Base-by-base conservation (phyloP, 345 rosid genomes). In the Mallotus nudiflorus region DNA sequence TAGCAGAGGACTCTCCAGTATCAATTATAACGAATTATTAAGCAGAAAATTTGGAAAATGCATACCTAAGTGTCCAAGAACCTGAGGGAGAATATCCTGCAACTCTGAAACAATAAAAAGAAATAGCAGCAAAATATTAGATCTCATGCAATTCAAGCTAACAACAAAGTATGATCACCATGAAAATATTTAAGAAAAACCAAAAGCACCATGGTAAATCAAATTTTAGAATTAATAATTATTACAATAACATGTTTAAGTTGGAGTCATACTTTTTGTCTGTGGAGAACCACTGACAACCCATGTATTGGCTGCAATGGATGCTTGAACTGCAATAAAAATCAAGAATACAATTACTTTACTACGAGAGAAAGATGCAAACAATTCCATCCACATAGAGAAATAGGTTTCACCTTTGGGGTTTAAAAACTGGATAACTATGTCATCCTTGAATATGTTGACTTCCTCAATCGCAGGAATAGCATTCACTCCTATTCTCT, bases 381-480 rank as follows among this genome's bases (percentile, higher is more conserved):
- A 42, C 1, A 24, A 57, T 24, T 45, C 42, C 19, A 39, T 3
- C 48, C 57, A 7, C 1, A 0, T 2, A 66, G 9, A 13, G 40
- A n/a, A 53, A 25, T 16, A 44, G 66, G 29, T 49, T 25, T 45
- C 71, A 93, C 98, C 98, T 83, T 95, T 95, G 31, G 99, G 99
- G 77, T 85, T 92, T 63, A 62, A 8, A 66, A 95, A 95, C 75
- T 95, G 99, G 75, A 92, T 88, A 35, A 95, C 98, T 5, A 90
- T 75, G 66, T 95, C 99, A 79, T 95, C 99, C 86, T 95, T 92
- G 65, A 95, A 95, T 67, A 95, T 95, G 82, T 92, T 92, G 64
- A 95, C 99, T 81, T 95, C 99, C 75, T 92, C 98, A 20, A 95
- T 92, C 0, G 92, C 97, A 19, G 99, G 97, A 39, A 95, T 95